Base-by-base conservation (phyloP, 163 green algal genomes). In the Scenedesmus sp. region DNA sequence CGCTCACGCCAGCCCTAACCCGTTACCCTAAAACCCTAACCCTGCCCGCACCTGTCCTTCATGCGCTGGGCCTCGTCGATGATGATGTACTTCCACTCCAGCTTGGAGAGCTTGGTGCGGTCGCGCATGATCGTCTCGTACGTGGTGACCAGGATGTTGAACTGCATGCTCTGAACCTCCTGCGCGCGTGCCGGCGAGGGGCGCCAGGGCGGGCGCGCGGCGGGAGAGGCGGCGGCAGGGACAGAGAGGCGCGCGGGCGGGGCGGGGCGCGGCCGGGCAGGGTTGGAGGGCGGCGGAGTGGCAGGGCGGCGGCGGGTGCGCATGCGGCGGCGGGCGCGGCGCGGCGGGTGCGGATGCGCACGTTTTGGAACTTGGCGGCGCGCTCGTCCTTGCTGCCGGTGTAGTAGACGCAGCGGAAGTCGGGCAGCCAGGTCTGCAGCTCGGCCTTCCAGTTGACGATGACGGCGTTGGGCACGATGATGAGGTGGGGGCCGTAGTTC, bases 401-500 rank as follows among this genome's bases (percentile, higher is more conserved):
- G 82, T 99, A 99, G 87, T 96, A 98, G 15, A 99, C 92, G 70
- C 87, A 94, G 17, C 85, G 84, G 47, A 93, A 87, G 31, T 75
- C 75, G 13, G 95, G 95, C 78, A 99, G 89, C 96, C 96, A 99
- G 42, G 87, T 63, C 13, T 88, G 87, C 20, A 99, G 89, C 91
- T 99, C 96, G 26, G 63, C 85, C 88, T 98, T 98, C 96, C 96
- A 99, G 87, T 99, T 99, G 58, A 99, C 94, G 22, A 99, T 94
- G 57, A 99, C 96, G 18, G 96, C 96, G 82, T 99, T 99, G 81
- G 96, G 96, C 74, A 99, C 96, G 76, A 99, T 98, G 88, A 99
- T 99, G 60, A 99, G 90, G 90, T 99, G 96, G 4, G 96, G 96
- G 22, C 96, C 96, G 73, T 93, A 98, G 86, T 98, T 97, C 80